Evolutionary conservation across 345 rosid species (phyloP).

Genomic region (Syzygium oleosum): DNA sequence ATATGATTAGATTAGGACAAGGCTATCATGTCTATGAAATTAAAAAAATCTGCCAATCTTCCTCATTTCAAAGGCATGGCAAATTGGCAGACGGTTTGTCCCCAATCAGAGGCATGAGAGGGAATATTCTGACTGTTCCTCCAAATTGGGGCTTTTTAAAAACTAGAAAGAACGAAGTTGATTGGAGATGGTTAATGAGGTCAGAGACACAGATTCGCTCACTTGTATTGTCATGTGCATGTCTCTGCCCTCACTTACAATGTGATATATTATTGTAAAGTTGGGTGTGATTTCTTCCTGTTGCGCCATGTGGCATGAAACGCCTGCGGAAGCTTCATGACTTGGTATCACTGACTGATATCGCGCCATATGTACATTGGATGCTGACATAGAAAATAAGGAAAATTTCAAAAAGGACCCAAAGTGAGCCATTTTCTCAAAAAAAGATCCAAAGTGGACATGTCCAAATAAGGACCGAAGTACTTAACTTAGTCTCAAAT

Average conservation of each 20-base stretch:
- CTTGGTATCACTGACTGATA: background rate
- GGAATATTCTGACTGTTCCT: background rate
- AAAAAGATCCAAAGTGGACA: no score
- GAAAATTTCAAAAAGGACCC: no score
- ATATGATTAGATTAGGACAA: background rate
- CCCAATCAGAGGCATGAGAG: background rate
- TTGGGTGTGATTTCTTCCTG: background rate
- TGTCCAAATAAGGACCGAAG: no score
- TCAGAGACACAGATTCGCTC: background rate
- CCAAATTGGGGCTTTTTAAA: background rate
- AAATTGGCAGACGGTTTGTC: background rate
- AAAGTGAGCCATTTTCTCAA: no score
- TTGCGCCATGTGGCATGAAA: background rate
- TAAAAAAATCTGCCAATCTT: background rate
- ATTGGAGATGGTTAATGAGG: conserved; percentile 1
- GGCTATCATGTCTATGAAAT: background rate
- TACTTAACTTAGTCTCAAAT: no score
- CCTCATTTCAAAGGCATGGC: background rate
- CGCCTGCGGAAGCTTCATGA: background rate
- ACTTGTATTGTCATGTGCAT: background rate
- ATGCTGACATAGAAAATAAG: background rate
- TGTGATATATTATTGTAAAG: background rate
- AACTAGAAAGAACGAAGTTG: background rate
- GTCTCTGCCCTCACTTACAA: background rate
- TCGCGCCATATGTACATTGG: background rate